Conservation (phyloP, 257 asterid genomes). For the Plantago elongata region DNA sequence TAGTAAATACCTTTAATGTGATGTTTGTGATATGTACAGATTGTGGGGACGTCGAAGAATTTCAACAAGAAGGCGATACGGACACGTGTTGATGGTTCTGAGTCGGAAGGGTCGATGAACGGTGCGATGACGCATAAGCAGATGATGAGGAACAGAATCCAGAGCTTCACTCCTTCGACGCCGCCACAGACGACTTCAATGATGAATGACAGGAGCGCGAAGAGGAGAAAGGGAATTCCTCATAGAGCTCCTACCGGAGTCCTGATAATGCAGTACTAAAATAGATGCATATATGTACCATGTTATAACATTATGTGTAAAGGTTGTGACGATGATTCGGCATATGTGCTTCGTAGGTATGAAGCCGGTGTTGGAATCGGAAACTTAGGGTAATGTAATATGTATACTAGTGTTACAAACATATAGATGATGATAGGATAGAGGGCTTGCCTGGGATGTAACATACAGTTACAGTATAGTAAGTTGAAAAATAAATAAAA, state of each 20-base stretch:
- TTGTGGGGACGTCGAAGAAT: constrained; percentile 42
- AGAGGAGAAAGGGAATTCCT: constrained; percentile 47
- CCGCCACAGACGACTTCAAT: constrained; percentile 30
- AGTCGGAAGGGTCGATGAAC: constrained; percentile 27
- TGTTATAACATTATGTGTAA: background rate
- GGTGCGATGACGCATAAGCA: constrained; percentile 16
- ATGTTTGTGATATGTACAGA: constrained; percentile 24
- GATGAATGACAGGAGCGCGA: constrained; percentile 21
- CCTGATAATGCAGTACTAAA: constrained; percentile 24
- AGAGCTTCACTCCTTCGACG: constrained; percentile 40
- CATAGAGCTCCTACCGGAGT: constrained; percentile 48
- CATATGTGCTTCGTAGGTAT: constrained; percentile 34
- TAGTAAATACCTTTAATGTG: background rate
- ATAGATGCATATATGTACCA: too few relatives aligned
- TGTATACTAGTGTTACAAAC: constrained; percentile 10
- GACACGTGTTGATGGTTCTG: constrained; percentile 26
- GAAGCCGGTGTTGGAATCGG: constrained; percentile 42
- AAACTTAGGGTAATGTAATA: constrained; percentile 11
- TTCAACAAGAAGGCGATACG: constrained; percentile 25
- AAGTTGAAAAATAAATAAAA: constrained; percentile 20
- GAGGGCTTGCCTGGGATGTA: constrained; percentile 13
- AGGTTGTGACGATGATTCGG: constrained; percentile 14
- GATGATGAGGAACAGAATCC: constrained; percentile 24
- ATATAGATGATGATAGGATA: constrained; percentile 11
- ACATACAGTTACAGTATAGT: constrained; percentile 16